These are phyloP conservation scores for Diaporthe sp. DNA, from an alignment of 2,329 filamentous ascomycete species.

Conservation along the genomic window DNA sequence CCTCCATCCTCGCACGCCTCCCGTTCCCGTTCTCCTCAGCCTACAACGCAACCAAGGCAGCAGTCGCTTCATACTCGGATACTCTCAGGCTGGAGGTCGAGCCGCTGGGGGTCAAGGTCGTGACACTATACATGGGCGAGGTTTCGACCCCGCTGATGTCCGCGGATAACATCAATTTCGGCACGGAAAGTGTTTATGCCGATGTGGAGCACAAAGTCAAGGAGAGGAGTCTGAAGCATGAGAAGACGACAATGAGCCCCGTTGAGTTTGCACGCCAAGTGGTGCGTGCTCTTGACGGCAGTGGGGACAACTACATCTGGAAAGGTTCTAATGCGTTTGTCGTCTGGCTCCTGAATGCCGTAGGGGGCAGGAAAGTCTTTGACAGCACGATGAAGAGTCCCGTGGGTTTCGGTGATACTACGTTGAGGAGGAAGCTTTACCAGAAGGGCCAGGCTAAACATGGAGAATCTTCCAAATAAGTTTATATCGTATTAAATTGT, in stretches of 20 bases:
- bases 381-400: not conserved
- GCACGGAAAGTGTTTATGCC: not conserved
- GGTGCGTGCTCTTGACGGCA: not conserved
- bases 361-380: not conserved
- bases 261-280: not conserved
- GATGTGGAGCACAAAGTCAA: not conserved
- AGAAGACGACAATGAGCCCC: not conserved
- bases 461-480: not conserved
- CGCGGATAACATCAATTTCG: not conserved
- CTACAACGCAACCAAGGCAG: conserved; percentile 26
- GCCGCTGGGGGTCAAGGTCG: not conserved
- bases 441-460: not conserved
- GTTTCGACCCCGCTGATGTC: not conserved
- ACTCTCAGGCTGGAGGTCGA: conserved; percentile 2
- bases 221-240: not conserved
- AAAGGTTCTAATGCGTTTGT: not conserved
- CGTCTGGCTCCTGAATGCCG: not conserved
- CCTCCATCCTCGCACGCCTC: not conserved
- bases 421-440: not conserved
- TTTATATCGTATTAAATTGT: no score
- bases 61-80: conserved; percentile 26
- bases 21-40: conserved; percentile 9
- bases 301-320: not conserved
- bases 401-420: not conserved
- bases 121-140: not conserved